Percentiles rank a stretch among this genome's conserved stretches.
These are phyloP conservation scores for Maudiozyma serrabonitensis DNA, from an alignment of 805 yeast species.

Conservation along the genomic window DNA sequence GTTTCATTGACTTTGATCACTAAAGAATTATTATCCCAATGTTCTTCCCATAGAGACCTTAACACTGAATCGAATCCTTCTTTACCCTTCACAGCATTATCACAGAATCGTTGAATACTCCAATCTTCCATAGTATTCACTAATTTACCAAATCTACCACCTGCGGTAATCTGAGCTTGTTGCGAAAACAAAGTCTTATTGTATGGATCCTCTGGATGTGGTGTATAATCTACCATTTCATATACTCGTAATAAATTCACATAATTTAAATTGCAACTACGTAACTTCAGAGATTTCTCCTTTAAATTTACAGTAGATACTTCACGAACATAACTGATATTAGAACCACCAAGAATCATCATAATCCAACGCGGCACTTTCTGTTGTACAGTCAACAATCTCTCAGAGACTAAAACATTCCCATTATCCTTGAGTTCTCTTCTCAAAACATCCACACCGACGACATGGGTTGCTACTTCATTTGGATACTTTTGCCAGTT, in stretches of 20 bases:
- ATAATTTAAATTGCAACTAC: constrained; percentile 83
- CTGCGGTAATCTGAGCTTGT: constrained; percentile 82
- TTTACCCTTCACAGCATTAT: constrained; percentile 77
- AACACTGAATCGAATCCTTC: constrained; percentile 79
- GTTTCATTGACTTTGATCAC: constrained; percentile 25
- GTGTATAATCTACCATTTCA: constrained; percentile 77
- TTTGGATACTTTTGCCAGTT: constrained; percentile 98
- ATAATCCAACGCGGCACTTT: constrained; percentile 76
- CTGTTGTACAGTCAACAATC: constrained; percentile 83
- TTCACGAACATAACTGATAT: constrained; percentile 76
- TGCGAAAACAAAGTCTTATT: constrained; percentile 60
- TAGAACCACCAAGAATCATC: constrained; percentile 68
- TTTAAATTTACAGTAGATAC: constrained; percentile 72
- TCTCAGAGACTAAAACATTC: constrained; percentile 61
- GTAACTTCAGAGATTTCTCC: constrained; percentile 56
- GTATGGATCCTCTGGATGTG: constrained; percentile 46
- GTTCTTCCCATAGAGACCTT: constrained; percentile 32
- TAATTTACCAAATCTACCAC: constrained; percentile 55
- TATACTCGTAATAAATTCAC: constrained; percentile 64
- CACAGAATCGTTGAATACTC: constrained; percentile 80
- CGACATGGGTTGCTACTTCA: constrained; percentile 82
- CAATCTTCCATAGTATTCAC: constrained; percentile 86
- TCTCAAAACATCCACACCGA: constrained; percentile 80
- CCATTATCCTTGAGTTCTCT: constrained; percentile 52
- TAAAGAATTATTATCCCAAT: constrained; percentile 23